Conservation (phyloP, 306 rosid species). For the Vachellia pachyceras region DNA sequence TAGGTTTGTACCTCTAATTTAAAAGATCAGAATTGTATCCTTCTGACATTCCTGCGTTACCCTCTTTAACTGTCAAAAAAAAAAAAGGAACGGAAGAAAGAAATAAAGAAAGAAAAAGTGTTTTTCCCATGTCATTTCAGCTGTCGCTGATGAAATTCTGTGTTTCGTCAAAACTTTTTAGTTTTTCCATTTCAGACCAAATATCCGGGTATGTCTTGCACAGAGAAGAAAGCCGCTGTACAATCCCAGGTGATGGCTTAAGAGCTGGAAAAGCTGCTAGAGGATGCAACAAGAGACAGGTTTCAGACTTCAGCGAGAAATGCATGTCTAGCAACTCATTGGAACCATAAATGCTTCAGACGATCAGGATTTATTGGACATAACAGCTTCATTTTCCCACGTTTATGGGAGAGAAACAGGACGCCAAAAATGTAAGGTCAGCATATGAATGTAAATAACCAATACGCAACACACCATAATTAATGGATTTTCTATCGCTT, state of each 20-base stretch:
- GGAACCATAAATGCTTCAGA: too few relatives aligned
- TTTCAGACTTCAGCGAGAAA: too few relatives aligned
- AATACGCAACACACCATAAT: background rate
- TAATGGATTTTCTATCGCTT: background rate
- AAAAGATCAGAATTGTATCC: background rate
- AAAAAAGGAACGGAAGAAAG: too few relatives aligned
- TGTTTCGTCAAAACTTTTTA: background rate
- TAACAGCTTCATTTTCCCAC: too few relatives aligned
- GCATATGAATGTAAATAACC: background rate
- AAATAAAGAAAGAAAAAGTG: too few relatives aligned
- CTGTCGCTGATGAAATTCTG: background rate
- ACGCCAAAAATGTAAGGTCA: background rate
- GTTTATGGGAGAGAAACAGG: too few relatives aligned
- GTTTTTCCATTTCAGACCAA: background rate
- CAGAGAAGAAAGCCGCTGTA: background rate
- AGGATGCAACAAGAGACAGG: slow-evolving; percentile 35
- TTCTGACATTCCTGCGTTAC: background rate
- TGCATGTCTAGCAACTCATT: too few relatives aligned
- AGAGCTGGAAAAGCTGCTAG: slow-evolving; percentile 61
- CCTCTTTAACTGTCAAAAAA: background rate
- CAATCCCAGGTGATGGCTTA: background rate
- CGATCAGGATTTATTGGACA: too few relatives aligned
- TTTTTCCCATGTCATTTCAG: background rate
- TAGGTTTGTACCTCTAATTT: too few relatives aligned
- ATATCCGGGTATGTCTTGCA: background rate